A percentile compares a stretch with the other conserved stretches of the same genome.
Conservation (phyloP, 345 rosid species). For the Gossypium anomalum region DNA sequence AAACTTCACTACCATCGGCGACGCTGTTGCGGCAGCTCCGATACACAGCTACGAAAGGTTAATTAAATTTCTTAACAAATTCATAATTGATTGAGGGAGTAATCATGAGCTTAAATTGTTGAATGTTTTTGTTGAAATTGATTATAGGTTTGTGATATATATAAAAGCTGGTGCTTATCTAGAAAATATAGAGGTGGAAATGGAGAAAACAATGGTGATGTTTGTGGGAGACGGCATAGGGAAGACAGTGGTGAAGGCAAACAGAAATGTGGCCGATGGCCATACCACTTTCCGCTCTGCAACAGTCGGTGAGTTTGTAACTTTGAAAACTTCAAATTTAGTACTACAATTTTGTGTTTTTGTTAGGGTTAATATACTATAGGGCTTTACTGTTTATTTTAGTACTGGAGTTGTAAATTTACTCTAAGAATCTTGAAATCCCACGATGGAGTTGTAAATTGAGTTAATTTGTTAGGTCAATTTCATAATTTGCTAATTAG, state of each 20-base stretch:
- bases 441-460: too few relatives aligned
- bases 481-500: neutral
- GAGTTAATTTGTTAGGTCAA: too few relatives aligned
- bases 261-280: conserved; percentile 52
- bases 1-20: conserved; percentile 51
- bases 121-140: neutral
- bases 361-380: too few relatives aligned
- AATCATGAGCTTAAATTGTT: too few relatives aligned
- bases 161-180: conserved; percentile 65
- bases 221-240: conserved; percentile 85
- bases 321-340: too few relatives aligned
- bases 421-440: too few relatives aligned
- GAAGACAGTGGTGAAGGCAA: conserved; percentile 57
- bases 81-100: neutral
- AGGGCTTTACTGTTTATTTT: too few relatives aligned
- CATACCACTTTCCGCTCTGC: conserved; percentile 84
- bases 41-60: conserved; percentile 58
- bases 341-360: too few relatives aligned
- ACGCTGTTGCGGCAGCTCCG: conserved; percentile 67
- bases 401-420: too few relatives aligned
- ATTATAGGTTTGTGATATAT: conserved; percentile 62
- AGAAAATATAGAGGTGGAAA: conserved; percentile 69
- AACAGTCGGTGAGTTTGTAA: conserved; percentile 60
- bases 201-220: conserved; percentile 51
- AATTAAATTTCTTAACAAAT: neutral